These are phyloP conservation scores for Yamadazyma trypodendri DNA, from an alignment of 1,139 yeast genomes.

Conservation along the genomic window DNA sequence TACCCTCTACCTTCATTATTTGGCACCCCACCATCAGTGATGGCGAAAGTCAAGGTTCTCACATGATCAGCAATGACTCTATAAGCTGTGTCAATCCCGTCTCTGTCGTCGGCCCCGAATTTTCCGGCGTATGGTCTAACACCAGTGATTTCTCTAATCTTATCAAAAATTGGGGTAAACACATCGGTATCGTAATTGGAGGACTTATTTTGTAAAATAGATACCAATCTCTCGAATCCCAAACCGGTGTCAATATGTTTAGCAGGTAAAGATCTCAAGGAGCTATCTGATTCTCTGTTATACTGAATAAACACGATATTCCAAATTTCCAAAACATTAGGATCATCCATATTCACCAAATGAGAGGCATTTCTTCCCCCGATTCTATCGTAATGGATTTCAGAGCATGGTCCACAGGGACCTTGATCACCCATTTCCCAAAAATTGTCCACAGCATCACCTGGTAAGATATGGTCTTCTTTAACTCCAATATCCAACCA, in stretches of 20 bases:
- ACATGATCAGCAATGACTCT: conserved; percentile 98
- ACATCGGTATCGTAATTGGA: conserved; percentile 98
- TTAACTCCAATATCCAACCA: conserved; percentile 89
- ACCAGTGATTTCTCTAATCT: conserved; percentile 89
- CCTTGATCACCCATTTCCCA: conserved; percentile 99
- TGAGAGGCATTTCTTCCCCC: conserved; percentile 94
- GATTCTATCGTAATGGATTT: conserved; percentile 93
- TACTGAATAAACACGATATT: conserved; percentile 94
- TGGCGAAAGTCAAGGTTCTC: conserved; percentile 91
- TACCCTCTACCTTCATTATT: conserved; percentile 99
- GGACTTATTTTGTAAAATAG: conserved; percentile 83
- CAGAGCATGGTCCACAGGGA: conserved; percentile 99
- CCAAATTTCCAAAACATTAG: conserved; percentile 97
- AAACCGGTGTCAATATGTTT: conserved; percentile 97
- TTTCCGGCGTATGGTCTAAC: conserved; percentile 88
- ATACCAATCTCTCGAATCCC: conserved; percentile 97
- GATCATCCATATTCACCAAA: conserved; percentile 94
- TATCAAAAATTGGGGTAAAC: conserved; percentile 79
- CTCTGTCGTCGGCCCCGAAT: conserved; percentile 87
- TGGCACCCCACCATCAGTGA: conserved; percentile 99
- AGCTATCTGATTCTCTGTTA: conserved; percentile 89
- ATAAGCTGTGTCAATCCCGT: conserved; percentile 96
- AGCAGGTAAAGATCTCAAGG: conserved; percentile 80
- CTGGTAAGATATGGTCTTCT: conserved; percentile 91
- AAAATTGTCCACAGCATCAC: conserved; percentile 85